Conservation (phyloP, 306 rosid genomes). For the Ormosia emarginata region DNA sequence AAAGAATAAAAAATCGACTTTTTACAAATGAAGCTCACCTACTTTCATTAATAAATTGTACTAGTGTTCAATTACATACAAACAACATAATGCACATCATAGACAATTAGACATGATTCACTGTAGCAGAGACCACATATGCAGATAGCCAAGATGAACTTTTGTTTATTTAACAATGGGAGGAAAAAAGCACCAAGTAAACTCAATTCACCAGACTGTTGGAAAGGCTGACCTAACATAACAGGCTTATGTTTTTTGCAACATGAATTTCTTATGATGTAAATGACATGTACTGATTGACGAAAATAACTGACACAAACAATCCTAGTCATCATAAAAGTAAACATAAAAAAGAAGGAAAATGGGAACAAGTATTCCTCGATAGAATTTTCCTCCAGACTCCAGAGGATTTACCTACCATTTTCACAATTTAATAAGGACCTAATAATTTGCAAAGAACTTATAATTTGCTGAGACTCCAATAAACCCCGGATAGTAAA, state of each 20-base stretch:
- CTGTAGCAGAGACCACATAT: neutral
- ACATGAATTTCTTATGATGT: neutral
- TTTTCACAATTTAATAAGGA: neutral
- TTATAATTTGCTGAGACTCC: neutral
- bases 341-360: neutral
- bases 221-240: neutral
- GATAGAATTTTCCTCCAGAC: neutral
- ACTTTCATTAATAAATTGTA: slow-evolving; percentile 11
- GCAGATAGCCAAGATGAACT: neutral
- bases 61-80: neutral
- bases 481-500: slow-evolving; percentile 10
- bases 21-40: slow-evolving; percentile 10
- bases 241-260: neutral
- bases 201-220: neutral
- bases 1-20: neutral
- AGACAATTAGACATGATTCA: neutral
- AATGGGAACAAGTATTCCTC: neutral
- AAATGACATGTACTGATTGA: neutral
- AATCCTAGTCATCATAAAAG: neutral
- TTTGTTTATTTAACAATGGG: neutral
- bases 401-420: neutral
- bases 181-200: neutral
- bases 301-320: neutral
- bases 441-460: neutral
- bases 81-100: neutral